Percentiles rank a stretch among this genome's conserved stretches.
These are phyloP conservation scores for Calvatia gigantea DNA, from an alignment of 768 basidiomycete species.

Conservation along the genomic window DNA sequence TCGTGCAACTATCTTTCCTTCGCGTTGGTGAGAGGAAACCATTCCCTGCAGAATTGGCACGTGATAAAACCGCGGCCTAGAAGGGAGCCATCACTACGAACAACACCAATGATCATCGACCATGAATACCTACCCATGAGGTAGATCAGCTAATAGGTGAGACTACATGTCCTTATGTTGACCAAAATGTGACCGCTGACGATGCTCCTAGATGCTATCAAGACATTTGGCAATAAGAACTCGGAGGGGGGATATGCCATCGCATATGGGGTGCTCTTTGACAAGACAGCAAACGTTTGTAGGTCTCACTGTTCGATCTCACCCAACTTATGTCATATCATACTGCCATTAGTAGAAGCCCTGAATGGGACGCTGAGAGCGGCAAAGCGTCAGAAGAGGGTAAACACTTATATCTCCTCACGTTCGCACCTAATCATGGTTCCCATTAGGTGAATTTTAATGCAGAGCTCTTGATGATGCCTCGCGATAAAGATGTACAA, in stretches of 20 bases:
- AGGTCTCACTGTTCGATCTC: conserved; percentile 15
- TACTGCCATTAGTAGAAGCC: conserved; percentile 36
- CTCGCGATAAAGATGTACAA: conserved; percentile 44
- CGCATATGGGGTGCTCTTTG: conserved; percentile 41
- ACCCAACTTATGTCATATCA: not conserved
- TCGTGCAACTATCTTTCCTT: no score
- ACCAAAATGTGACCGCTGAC: not conserved
- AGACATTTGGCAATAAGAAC: conserved; percentile 36
- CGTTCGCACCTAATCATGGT: not conserved
- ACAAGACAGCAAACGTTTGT: conserved; percentile 46
- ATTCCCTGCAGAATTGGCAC: no score
- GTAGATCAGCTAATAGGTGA: not conserved
- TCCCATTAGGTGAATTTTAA: conserved; percentile 36
- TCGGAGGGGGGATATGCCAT: conserved; percentile 34
- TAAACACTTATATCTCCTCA: conserved; percentile 10
- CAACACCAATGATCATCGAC: no score
- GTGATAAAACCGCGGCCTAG: no score
- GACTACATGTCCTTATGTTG: not conserved
- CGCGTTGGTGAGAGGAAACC: no score
- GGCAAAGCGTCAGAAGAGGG: conserved; percentile 45
- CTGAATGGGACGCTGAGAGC: conserved; percentile 45
- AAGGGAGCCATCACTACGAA: no score
- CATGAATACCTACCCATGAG: no score
- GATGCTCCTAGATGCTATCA: conserved; percentile 36
- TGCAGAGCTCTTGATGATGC: conserved; percentile 48